These are phyloP conservation scores for Rugonectria rugulosa DNA, from an alignment of 2,329 filamentous ascomycete species.

Conservation along the genomic window DNA sequence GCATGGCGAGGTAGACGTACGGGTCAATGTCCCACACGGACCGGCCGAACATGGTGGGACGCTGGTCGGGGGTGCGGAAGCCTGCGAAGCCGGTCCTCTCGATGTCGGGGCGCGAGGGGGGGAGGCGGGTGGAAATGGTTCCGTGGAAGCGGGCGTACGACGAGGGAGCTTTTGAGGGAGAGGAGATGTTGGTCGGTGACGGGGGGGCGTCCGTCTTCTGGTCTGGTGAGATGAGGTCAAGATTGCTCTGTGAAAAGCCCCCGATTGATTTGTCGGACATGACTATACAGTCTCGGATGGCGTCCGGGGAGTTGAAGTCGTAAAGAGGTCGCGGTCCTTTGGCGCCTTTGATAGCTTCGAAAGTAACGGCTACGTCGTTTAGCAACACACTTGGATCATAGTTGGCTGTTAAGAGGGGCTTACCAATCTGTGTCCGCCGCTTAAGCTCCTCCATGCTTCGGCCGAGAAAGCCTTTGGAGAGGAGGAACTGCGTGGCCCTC, in stretches of 20 bases:
- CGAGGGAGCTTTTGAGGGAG: slow-evolving; percentile 24
- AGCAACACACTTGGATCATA: neutral
- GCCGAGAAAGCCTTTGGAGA: slow-evolving; percentile 62
- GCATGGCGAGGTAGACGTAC: slow-evolving; percentile 85
- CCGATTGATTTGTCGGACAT: slow-evolving; percentile 90
- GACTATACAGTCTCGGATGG: slow-evolving; percentile 67
- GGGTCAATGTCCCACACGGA: slow-evolving; percentile 89
- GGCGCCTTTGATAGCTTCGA: slow-evolving; percentile 73
- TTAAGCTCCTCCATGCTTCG: slow-evolving; percentile 68
- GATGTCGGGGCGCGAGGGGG: slow-evolving; percentile 74
- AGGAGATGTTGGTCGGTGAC: slow-evolving; percentile 2
- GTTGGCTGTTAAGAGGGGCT: neutral
- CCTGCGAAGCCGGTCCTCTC: slow-evolving; percentile 87
- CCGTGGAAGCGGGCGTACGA: slow-evolving; percentile 83
- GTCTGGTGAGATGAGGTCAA: slow-evolving; percentile 66
- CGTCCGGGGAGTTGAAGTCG: slow-evolving; percentile 62
- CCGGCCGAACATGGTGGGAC: slow-evolving; percentile 83
- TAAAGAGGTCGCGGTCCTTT: slow-evolving; percentile 70
- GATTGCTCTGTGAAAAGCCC: slow-evolving; percentile 77
- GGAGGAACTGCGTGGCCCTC: slow-evolving; percentile 53
- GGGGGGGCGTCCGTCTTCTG: slow-evolving; percentile 31
- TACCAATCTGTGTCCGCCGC: slow-evolving; percentile 64
- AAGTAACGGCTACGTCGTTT: slow-evolving; percentile 64
- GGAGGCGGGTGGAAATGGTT: slow-evolving; percentile 85
- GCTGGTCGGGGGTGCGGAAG: slow-evolving; percentile 83